Percentiles rank a stretch among this genome's conserved stretches.
phyloP scores from a whole-genome alignment of 1,139 yeast species.

The Nakaseomyces delphensis region DNA sequence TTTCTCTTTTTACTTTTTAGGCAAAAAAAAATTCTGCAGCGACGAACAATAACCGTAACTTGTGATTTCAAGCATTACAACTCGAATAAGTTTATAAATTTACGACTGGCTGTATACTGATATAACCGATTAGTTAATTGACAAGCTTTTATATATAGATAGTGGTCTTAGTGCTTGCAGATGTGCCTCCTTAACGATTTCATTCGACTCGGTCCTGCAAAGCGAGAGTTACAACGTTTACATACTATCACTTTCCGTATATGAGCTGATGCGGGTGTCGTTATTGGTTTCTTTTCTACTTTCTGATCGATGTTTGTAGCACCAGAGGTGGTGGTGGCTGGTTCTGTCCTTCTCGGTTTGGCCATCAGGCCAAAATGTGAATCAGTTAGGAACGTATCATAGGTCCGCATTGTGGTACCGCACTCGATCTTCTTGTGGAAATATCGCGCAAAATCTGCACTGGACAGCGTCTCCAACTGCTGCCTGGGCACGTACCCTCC shows the following conservation, averaged over 20 bases:
- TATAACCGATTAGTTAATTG: neutral
- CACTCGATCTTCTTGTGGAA: constrained; percentile 27
- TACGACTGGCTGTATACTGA: no score
- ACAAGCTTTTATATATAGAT: no score
- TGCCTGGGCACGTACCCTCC: constrained; percentile 30
- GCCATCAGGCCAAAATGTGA: constrained; percentile 8
- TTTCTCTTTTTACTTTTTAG: no score
- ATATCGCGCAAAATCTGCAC: constrained; percentile 30
- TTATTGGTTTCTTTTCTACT: neutral
- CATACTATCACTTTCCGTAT: constrained; percentile 22
- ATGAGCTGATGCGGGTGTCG: constrained; percentile 1
- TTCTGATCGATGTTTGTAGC: neutral
- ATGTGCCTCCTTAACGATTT: constrained; percentile 12
- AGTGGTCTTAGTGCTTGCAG: constrained; percentile 10
- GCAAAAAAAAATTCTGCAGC: no score
- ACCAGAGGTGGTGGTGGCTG: no score
- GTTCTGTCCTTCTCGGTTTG: neutral
- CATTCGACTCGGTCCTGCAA: constrained; percentile 20
- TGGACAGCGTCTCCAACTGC: constrained; percentile 28
- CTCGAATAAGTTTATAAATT: no score
- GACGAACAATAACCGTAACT: no score
- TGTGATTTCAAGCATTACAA: no score
- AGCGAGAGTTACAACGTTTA: constrained; percentile 19
- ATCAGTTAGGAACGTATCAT: constrained; percentile 21
- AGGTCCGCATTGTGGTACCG: constrained; percentile 22